phyloP scores from a whole-genome alignment of 306 rosid genomes.

The Cicer yamashitae region DNA sequence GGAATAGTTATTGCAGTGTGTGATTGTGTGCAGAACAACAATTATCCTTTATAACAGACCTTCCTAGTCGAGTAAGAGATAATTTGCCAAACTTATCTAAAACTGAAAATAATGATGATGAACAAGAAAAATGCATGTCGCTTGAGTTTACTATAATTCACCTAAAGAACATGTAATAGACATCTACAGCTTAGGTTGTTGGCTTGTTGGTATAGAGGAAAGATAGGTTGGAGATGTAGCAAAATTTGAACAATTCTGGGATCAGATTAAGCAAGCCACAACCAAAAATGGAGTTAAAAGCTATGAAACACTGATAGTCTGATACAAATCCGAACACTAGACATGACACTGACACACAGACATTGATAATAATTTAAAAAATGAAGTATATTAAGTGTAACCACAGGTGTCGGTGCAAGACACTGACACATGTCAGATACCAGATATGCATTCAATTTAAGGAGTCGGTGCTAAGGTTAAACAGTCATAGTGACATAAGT shows the following conservation, averaged over 20 bases:
- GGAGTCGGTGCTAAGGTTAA: not conserved
- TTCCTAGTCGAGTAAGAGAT: slow-evolving; percentile 25
- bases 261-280: not conserved
- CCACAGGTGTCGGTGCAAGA: no score
- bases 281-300: not conserved
- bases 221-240: slow-evolving; percentile 3
- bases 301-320: no score
- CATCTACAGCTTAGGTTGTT: slow-evolving; percentile 1
- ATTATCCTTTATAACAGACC: slow-evolving; percentile 2
- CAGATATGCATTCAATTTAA: no score
- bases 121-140: slow-evolving; percentile 21
- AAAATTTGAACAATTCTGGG: slow-evolving; percentile 8
- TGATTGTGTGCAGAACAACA: slow-evolving; percentile 8
- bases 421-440: no score
- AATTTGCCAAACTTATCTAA: slow-evolving; percentile 3
- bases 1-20: not conserved
- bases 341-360: no score
- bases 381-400: no score
- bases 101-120: slow-evolving; percentile 12
- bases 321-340: no score
- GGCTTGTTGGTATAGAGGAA: slow-evolving; percentile 21
- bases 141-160: slow-evolving; percentile 8
- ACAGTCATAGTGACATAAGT: not conserved
- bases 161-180: slow-evolving; percentile 15
- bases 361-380: no score